Base-by-base conservation (phyloP, 1,284 basidiomycete species). In the Melampsora medusae region DNA sequence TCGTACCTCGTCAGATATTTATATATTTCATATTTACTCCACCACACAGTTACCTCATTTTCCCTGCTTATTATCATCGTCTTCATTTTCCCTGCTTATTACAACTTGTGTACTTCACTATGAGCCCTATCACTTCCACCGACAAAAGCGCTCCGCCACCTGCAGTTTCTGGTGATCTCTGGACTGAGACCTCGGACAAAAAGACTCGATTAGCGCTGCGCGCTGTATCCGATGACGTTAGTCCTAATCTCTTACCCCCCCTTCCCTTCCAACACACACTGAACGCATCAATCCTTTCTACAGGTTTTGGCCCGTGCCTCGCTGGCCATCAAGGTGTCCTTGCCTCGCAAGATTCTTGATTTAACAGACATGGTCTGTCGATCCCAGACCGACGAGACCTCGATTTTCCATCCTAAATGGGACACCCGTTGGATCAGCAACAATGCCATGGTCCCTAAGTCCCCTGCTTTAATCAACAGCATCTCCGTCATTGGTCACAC, bases 311-410 rank as follows among this genome's bases (percentile, higher is more conserved):
- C 67, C 49, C 38, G 60, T 53, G 73, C 64, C n/a, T 46, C 66
- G 3, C 22, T 53, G 10, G 73, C 67, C 10, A 76, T 76, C 49
- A 68, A 62, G 62, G 25, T 62, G 7, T 56, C 38, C 17, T 35
- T 76, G 6, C 73, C 73, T 9, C 66, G 67, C 50, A 76, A 66
- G 49, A 76, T 76, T 17, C 28, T 76, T 17, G 73, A 76, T 14
- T 66, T 76, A 4, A 76, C 67, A 4, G 73, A 76, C 2, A 31
- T 76, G 67, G 69, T 76, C 28, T 35, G 50, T 31, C 59, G 59
- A 12, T 69, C 67, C 6, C 35, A 31, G 25, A 68, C 35, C 31
- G 73, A 76, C 61, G 73, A 76, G 61, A 69, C 50, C 46, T 76
- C 66, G 17, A 62, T 76, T n/a, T 76, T 76, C 42, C 73, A 76